Evolutionary conservation across 345 rosid species (phyloP).

Genomic region (Ceriops zippeliana): DNA sequence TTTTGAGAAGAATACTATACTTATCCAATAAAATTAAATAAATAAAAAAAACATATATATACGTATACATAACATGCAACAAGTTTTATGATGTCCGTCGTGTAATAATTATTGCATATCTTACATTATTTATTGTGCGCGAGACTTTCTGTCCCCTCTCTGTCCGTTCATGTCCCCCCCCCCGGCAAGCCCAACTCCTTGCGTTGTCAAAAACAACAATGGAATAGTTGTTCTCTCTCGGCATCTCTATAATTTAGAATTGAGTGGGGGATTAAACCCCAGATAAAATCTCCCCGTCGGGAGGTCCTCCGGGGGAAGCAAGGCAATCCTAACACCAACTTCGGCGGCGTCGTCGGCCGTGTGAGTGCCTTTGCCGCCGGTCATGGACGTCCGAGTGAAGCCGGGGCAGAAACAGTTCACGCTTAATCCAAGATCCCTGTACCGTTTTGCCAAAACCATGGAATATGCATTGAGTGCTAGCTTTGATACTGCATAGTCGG

Average conservation of each 20-base stretch:
- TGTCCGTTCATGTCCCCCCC: no score
- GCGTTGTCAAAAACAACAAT: no score
- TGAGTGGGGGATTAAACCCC: constrained; percentile 27
- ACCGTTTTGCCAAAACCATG: constrained; percentile 50
- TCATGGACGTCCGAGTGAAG: constrained; percentile 78
- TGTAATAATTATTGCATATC: no score
- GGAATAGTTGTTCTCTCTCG: no score
- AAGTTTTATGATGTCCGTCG: no score
- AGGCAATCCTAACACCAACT: constrained; percentile 34
- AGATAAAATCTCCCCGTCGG: constrained; percentile 53
- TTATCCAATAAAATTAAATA: no score
- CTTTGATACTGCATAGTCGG: constrained; percentile 84
- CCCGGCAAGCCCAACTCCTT: no score
- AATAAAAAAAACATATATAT: no score
- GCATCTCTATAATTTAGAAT: constrained; percentile 33
- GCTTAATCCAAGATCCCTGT: constrained; percentile 31
- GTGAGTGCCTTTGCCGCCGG: constrained; percentile 65
- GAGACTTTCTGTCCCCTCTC: no score
- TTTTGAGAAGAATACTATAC: no score
- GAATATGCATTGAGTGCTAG: constrained; percentile 77
- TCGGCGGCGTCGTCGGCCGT: constrained; percentile 57
- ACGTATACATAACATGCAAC: no score
- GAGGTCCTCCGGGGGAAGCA: constrained; percentile 50
- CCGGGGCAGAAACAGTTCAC: constrained; percentile 86
- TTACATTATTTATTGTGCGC: no score